Percentiles rank a stretch among this genome's conserved stretches.
Evolutionary conservation across 2,329 filamentous ascomycete species (phyloP).

Genomic region (Hypoxylon sp.): DNA sequence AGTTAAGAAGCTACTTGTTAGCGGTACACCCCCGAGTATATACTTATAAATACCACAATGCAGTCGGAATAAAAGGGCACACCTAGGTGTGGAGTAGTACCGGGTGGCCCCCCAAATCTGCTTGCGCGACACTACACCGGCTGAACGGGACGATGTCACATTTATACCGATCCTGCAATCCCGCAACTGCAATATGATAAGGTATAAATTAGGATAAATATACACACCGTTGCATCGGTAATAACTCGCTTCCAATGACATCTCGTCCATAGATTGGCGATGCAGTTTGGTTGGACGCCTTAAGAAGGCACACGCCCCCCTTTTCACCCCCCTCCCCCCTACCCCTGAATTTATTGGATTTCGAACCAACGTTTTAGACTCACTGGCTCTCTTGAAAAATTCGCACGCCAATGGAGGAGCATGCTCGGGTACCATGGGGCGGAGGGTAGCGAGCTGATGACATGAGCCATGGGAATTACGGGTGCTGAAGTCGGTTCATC

Average conservation of each 20-base stretch:
- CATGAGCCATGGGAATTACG: neutral
- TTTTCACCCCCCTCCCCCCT: slow-evolving; percentile 1
- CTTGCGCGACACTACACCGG: slow-evolving; percentile 29
- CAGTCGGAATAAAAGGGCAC: slow-evolving; percentile 28
- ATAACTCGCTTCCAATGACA: slow-evolving; percentile 44
- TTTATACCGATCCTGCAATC: slow-evolving; percentile 44
- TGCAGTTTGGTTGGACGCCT: slow-evolving; percentile 36
- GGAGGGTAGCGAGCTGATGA: slow-evolving; percentile 15
- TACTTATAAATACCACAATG: slow-evolving; percentile 19
- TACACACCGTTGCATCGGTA: slow-evolving; percentile 31
- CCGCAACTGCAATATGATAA: slow-evolving; percentile 32
- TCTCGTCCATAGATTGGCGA: slow-evolving; percentile 28
- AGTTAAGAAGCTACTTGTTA: slow-evolving; percentile 34
- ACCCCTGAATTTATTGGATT: slow-evolving; percentile 24
- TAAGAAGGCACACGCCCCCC: slow-evolving; percentile 30
- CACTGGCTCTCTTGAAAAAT: slow-evolving; percentile 10
- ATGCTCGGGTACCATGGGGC: neutral
- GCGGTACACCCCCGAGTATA: slow-evolving; percentile 26
- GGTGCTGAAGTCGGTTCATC: slow-evolving; percentile 3
- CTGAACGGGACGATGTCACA: slow-evolving; percentile 42
- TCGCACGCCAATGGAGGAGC: slow-evolving; percentile 18
- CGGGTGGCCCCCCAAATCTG: slow-evolving; percentile 17
- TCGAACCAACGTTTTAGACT: slow-evolving; percentile 9
- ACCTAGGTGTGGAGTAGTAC: slow-evolving; percentile 41
- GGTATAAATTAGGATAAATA: slow-evolving; percentile 39